phyloP scores from a whole-genome alignment of 306 rosid species.

The Betula pendula region DNA sequence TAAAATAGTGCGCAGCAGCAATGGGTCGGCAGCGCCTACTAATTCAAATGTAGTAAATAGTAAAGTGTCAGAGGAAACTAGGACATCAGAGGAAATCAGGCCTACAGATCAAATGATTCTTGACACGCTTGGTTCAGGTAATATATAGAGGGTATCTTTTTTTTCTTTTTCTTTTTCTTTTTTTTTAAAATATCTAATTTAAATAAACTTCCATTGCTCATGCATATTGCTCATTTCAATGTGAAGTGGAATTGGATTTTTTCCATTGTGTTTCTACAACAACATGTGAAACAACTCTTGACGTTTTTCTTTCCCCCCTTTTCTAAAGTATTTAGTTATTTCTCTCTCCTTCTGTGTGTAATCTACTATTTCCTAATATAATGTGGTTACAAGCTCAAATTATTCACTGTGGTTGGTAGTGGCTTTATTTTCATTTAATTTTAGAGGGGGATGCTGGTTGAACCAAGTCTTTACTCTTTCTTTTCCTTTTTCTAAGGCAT shows the following conservation, averaged over 20 bases:
- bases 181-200: too few species aligned
- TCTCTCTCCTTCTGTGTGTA: neutral
- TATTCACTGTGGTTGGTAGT: neutral
- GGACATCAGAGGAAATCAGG: slow-evolving; percentile 45
- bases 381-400: neutral
- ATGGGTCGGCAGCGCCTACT: slow-evolving; percentile 35
- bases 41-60: slow-evolving; percentile 41
- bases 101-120: slow-evolving; percentile 44
- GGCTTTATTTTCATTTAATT: neutral
- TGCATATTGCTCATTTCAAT: neutral
- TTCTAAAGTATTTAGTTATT: neutral
- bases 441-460: neutral
- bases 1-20: slow-evolving; percentile 58
- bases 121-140: slow-evolving; percentile 60
- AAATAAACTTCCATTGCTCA: neutral
- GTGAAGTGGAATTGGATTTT: slow-evolving; percentile 11
- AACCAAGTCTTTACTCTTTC: neutral
- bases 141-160: slow-evolving; percentile 11
- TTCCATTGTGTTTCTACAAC: neutral
- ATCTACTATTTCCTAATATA: neutral
- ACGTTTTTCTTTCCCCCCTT: neutral
- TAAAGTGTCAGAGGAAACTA: slow-evolving; percentile 52
- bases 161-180: neutral
- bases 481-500: neutral
- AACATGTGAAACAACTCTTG: neutral